Conservation (phyloP, 768 basidiomycete genomes). For the Mycena indigotica region DNA sequence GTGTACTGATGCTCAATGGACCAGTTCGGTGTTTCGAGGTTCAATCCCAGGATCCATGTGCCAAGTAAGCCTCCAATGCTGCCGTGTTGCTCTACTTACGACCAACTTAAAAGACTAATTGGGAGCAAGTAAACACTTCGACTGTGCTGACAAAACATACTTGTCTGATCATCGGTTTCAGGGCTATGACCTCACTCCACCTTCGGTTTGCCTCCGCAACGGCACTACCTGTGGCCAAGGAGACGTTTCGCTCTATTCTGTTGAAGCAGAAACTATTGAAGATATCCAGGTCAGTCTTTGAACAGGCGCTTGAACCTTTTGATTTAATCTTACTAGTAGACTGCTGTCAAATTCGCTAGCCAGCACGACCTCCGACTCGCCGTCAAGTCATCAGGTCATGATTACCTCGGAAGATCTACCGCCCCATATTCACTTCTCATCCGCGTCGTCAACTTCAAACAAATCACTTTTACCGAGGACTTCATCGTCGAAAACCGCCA, state of each 20-base stretch:
- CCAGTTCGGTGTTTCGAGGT: conserved; percentile 12
- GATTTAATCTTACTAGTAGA: conserved; percentile 17
- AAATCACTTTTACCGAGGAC: conserved; percentile 31
- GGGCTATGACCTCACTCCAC: conserved; percentile 13
- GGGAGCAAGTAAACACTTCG: conserved; percentile 12
- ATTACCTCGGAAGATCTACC: conserved; percentile 47
- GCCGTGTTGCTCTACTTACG: neutral
- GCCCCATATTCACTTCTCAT: conserved; percentile 42
- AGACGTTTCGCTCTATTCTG: conserved; percentile 42
- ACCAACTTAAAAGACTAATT: conserved; percentile 8
- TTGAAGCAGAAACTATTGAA: conserved; percentile 38
- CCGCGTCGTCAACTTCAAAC: conserved; percentile 42
- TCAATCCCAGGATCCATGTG: conserved; percentile 20
- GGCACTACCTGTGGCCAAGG: conserved; percentile 43
- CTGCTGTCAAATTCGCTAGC: conserved; percentile 33
- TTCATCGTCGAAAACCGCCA: conserved; percentile 24
- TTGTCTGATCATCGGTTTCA: neutral
- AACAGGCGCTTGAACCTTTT: neutral
- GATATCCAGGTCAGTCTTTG: conserved; percentile 34
- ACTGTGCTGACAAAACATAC: too few species aligned
- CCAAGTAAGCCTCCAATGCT: neutral
- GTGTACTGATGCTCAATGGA: conserved; percentile 20
- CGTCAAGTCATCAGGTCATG: conserved; percentile 37
- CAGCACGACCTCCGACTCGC: conserved; percentile 32
- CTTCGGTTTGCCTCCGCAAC: conserved; percentile 14